Conservation (phyloP, 2,329 filamentous ascomycete species). For the Septoria linicola region DNA sequence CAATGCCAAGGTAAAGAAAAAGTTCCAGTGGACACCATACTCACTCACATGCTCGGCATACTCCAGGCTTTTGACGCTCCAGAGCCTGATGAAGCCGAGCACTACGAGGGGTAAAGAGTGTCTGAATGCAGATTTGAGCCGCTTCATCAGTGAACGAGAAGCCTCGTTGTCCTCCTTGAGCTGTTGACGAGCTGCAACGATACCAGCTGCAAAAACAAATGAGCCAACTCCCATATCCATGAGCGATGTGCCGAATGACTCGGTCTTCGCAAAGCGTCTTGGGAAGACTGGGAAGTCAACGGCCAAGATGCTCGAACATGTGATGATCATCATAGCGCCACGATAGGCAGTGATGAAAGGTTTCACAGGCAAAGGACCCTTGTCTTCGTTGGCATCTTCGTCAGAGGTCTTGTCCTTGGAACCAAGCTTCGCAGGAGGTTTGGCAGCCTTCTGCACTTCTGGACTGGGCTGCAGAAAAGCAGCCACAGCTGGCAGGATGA, state of each 20-base stretch:
- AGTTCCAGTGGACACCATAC: slow-evolving; percentile 99
- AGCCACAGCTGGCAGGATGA: slow-evolving; percentile 66
- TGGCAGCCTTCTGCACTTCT: slow-evolving; percentile 35
- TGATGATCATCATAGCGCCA: slow-evolving; percentile 85
- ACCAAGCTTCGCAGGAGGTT: slow-evolving; percentile 24
- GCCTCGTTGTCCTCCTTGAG: slow-evolving; percentile 58
- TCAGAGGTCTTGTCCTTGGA: slow-evolving; percentile 25
- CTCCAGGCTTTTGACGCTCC: slow-evolving; percentile 89
- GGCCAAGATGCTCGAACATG: slow-evolving; percentile 88
- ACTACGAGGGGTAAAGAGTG: slow-evolving; percentile 80
- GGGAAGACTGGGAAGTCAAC: slow-evolving; percentile 95
- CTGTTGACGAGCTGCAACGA: slow-evolving; percentile 82
- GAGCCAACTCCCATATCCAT: slow-evolving; percentile 98
- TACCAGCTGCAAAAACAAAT: slow-evolving; percentile 90
- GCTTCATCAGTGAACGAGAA: slow-evolving; percentile 52
- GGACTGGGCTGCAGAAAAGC: slow-evolving; percentile 47
- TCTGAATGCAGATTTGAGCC: slow-evolving; percentile 67
- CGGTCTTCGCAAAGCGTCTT: slow-evolving; percentile 91
- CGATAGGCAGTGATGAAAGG: slow-evolving; percentile 92
- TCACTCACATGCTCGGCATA: slow-evolving; percentile 97
- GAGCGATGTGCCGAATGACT: slow-evolving; percentile 98
- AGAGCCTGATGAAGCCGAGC: slow-evolving; percentile 75
- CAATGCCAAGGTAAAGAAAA: slow-evolving; percentile 93
- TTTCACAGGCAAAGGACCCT: slow-evolving; percentile 69
- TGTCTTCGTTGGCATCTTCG: slow-evolving; percentile 25